Evolutionary conservation across 805 yeast species (phyloP).

Genomic region (Sugiyamaella valdiviana): DNA sequence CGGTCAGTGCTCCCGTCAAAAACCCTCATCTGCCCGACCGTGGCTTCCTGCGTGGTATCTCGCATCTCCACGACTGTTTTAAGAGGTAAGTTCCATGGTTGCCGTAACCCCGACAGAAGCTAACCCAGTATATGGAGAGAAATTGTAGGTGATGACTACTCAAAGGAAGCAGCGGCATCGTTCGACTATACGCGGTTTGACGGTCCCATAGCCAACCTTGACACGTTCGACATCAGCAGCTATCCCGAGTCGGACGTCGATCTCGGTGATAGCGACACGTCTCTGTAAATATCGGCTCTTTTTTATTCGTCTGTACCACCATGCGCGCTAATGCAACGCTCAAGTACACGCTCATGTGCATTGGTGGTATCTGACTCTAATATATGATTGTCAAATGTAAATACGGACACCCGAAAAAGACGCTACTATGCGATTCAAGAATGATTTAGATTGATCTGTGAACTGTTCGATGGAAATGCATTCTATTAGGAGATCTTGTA

Average conservation of each 20-base stretch:
- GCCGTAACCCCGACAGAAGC: not conserved
- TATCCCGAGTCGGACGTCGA: constrained; percentile 6
- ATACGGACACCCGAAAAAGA: too few relatives aligned
- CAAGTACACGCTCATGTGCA: too few relatives aligned
- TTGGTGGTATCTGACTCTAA: too few relatives aligned
- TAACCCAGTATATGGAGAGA: constrained; percentile 8
- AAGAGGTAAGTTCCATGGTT: constrained; percentile 10
- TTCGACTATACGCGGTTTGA: constrained; percentile 5
- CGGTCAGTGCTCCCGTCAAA: constrained; percentile 63
- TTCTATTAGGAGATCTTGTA: too few relatives aligned
- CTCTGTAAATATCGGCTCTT: constrained; percentile 12
- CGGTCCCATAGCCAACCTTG: constrained; percentile 11
- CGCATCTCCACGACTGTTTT: constrained; percentile 65
- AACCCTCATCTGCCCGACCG: constrained; percentile 59
- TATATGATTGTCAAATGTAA: too few relatives aligned
- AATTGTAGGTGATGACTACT: constrained; percentile 10
- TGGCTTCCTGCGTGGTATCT: constrained; percentile 81
- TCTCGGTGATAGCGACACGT: constrained; percentile 9
- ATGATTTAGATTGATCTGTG: too few relatives aligned
- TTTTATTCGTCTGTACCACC: not conserved
- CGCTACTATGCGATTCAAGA: too few relatives aligned
- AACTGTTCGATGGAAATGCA: too few relatives aligned
- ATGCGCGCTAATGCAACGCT: too few relatives aligned
- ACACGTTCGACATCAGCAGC: constrained; percentile 15
- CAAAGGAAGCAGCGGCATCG: not conserved